Evolutionary conservation across 345 rosid genomes (phyloP), one percentile per base, ranked within the genome.

Genomic region (Geranium brycei): DNA sequence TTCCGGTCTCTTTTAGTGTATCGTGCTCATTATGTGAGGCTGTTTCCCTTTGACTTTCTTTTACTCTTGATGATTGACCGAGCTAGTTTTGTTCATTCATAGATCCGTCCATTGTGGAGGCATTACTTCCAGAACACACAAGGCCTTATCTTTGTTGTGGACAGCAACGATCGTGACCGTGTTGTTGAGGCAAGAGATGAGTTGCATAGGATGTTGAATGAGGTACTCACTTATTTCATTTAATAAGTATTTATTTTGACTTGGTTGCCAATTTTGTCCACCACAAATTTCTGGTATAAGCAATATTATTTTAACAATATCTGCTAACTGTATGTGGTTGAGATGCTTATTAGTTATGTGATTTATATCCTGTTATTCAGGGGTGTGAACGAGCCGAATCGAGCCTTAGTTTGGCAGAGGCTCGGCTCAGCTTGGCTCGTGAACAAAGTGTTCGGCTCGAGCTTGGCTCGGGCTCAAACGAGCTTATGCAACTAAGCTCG

Each of bases 21-120:
- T 47, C 14, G 11, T 47, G 14, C 14, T 13, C 12, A 47, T 47
- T 13, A 47, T 7, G 41, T 35, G 41, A 35, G 41, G 41, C 41
- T 35, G 41, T 35, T 4, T 35, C 41, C 10, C 3, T 35, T 47
- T 8, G 53, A 13, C 13, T 47, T 47, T 6, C 53, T 47, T 2
- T 47, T 23, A 23, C 28, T 23, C 28, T 53, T 64, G 12, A 53
- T 65, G 31, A 32, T 7, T 17, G 51, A 53, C 56, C 40, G 23
- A 58, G 14, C 0, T 56, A 18, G 17, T 57, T 51, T 57, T 72
- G 65, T 66, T 60, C 38, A 18, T 51, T 14, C 58, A 62, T 85
- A 86, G 91, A 86, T 86, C 60, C 87, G 87, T 72, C 89, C 91
- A 23, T 56, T 86, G 68, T 86, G 92, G 92, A 86, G 89, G 89